These are phyloP conservation scores for Amaranthus cruentus DNA, from an alignment of 148 eudicot species.

Conservation along the genomic window DNA sequence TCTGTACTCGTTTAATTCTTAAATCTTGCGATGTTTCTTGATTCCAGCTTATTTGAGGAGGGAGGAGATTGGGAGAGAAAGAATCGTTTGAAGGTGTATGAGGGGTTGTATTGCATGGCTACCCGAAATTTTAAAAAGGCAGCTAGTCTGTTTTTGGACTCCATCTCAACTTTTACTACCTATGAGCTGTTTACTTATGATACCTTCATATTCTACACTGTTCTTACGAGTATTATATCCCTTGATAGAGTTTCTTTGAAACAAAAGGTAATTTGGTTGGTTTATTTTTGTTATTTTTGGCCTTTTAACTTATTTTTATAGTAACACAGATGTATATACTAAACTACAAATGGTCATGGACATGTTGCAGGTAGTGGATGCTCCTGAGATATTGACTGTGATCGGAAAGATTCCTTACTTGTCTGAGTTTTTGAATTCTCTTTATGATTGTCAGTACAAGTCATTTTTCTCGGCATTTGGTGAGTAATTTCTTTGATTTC, in stretches of 20 bases:
- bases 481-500: conserved; percentile 26
- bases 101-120: conserved; percentile 89
- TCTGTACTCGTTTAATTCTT: conserved; percentile 7
- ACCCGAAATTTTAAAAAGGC: conserved; percentile 92
- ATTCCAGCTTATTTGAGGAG: conserved; percentile 83
- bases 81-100: conserved; percentile 97
- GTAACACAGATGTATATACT: neutral
- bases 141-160: conserved; percentile 80
- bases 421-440: conserved; percentile 82
- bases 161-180: conserved; percentile 96
- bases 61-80: conserved; percentile 99
- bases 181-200: conserved; percentile 92
- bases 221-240: conserved; percentile 79
- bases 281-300: neutral
- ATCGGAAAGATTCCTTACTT: conserved; percentile 79
- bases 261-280: conserved; percentile 61
- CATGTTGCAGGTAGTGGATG: conserved; percentile 85
- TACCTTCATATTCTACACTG: conserved; percentile 87
- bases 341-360: conserved; percentile 2
- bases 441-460: conserved; percentile 90
- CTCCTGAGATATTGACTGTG: conserved; percentile 97
- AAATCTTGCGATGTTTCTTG: conserved; percentile 3
- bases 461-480: conserved; percentile 93
- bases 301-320: neutral
- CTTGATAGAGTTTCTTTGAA: conserved; percentile 93